phyloP scores from a whole-genome alignment of 129 eudicot species.

The Pseudognaphalium luteoalbum region DNA sequence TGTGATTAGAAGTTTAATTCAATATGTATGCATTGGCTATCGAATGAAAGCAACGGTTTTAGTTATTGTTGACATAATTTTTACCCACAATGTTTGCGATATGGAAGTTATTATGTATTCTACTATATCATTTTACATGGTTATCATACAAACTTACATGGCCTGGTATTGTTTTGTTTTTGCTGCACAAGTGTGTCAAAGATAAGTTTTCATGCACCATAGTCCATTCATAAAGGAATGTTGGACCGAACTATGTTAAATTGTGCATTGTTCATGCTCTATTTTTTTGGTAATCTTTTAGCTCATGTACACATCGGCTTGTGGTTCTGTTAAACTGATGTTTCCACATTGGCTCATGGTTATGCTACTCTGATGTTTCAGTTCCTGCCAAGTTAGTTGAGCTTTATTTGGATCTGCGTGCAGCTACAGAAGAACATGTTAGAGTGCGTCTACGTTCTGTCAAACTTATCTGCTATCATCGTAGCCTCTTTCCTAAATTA shows the following conservation, averaged over 20 bases:
- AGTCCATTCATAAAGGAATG: neutral
- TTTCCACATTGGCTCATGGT: neutral
- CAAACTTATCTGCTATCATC: neutral
- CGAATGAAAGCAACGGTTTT: neutral
- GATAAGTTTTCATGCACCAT: neutral
- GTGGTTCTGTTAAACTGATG: constrained; percentile 6
- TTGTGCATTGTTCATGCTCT: neutral
- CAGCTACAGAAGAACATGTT: constrained; percentile 73
- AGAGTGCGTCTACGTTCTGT: constrained; percentile 45
- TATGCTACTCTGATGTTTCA: constrained; percentile 30
- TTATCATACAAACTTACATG: neutral
- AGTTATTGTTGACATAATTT: neutral
- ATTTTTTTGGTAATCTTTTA: neutral
- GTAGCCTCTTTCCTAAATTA: neutral
- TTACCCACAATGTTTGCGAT: neutral
- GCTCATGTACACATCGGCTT: neutral
- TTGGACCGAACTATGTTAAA: neutral
- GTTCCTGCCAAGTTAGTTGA: constrained; percentile 76
- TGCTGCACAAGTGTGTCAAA: neutral
- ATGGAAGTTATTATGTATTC: neutral
- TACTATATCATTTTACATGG: neutral
- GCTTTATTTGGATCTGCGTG: constrained; percentile 73
- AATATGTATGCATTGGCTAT: neutral
- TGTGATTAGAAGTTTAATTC: neutral
- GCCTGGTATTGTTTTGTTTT: neutral